Evolutionary conservation across 179 eudicot species (phyloP).

Genomic region (Patellifolia procumbens): DNA sequence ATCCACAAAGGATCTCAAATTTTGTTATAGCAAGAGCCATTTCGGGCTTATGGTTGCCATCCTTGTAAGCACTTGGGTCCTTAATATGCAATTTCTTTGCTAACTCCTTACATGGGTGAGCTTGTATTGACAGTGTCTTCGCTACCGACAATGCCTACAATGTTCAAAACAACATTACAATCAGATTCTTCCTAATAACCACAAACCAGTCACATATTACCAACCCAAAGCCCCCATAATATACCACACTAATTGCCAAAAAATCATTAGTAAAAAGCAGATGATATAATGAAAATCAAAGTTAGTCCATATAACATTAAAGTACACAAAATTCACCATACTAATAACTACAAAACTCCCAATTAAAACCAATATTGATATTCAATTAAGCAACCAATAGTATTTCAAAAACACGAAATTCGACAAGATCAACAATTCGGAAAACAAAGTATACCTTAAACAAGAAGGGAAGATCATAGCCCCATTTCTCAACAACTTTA

Average conservation of each 20-base stretch:
- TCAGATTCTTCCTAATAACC: neutral
- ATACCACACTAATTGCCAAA: neutral
- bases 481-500: conserved; percentile 71
- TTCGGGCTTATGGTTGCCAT: conserved; percentile 92
- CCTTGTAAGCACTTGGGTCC: conserved; percentile 69
- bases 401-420: neutral
- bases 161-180: neutral
- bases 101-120: conserved; percentile 83
- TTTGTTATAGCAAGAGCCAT: conserved; percentile 91
- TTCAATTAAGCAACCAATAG: neutral
- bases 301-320: neutral
- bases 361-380: neutral
- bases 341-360: neutral
- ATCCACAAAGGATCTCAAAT: conserved; percentile 89
- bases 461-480: conserved; percentile 77
- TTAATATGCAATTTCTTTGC: conserved; percentile 60
- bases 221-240: neutral
- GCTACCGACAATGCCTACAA: conserved; percentile 82
- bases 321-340: neutral
- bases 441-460: conserved; percentile 63
- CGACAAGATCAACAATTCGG: conserved; percentile 10
- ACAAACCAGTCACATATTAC: neutral
- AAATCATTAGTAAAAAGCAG: neutral
- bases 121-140: conserved; percentile 89
- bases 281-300: neutral